A percentile compares a stretch with the other conserved stretches of the same genome.
Evolutionary conservation across 176 grass and related monocot genomes (phyloP).

Genomic region (Areca catechu): DNA sequence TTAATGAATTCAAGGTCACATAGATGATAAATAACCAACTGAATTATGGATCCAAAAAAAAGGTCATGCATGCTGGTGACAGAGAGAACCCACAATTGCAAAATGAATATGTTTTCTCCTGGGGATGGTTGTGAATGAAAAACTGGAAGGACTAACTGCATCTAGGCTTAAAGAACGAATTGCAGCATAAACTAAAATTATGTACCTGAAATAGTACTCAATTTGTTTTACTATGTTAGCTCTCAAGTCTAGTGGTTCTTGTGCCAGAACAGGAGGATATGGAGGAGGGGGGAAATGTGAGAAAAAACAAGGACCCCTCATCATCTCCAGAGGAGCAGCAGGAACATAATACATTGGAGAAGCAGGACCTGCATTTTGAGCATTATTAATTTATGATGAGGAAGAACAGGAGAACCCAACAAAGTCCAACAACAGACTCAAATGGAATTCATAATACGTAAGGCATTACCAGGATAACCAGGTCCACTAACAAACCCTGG

Average conservation of each 20-base stretch:
- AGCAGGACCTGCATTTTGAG: slow-evolving; percentile 41
- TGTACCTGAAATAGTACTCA: slow-evolving; percentile 73
- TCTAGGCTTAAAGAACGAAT: background rate
- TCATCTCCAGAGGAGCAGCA: slow-evolving; percentile 37
- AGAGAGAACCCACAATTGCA: no score
- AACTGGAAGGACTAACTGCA: no score
- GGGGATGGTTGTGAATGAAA: no score
- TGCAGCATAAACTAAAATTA: slow-evolving; percentile 9
- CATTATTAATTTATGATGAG: slow-evolving; percentile 12
- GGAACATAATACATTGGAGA: slow-evolving; percentile 64
- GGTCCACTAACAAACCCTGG: slow-evolving; percentile 48
- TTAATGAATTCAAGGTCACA: no score
- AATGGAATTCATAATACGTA: background rate
- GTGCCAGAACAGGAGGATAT: slow-evolving; percentile 29
- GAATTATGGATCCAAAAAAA: no score
- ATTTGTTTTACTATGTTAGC: slow-evolving; percentile 54
- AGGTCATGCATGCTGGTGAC: no score
- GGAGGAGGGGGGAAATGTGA: slow-evolving; percentile 28
- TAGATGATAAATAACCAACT: no score
- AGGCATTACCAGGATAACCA: slow-evolving; percentile 45
- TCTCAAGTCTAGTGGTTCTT: slow-evolving; percentile 38
- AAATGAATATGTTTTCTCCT: no score
- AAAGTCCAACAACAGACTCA: background rate
- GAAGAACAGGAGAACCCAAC: background rate
- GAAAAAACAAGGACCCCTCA: slow-evolving; percentile 36